Conservation (phyloP, 2,329 filamentous ascomycete genomes). For the Cladosporium sp. region DNA sequence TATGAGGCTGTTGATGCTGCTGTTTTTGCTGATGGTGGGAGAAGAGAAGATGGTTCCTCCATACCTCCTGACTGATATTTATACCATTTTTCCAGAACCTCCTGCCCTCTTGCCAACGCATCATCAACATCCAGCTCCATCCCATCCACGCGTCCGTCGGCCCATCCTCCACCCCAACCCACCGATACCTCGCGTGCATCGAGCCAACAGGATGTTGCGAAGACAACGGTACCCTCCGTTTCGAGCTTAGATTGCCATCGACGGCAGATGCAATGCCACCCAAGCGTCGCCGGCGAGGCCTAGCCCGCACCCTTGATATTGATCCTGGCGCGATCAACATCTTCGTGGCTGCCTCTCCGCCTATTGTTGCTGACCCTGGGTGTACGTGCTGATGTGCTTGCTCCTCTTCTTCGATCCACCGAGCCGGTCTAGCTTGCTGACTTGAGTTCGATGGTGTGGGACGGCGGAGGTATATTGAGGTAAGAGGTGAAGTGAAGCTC, state of each 20-base stretch:
- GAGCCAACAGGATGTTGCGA: constrained; percentile 19
- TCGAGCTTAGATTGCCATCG: constrained; percentile 26
- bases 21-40: constrained; percentile 14
- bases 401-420: constrained; percentile 19
- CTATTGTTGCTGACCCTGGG: constrained; percentile 42
- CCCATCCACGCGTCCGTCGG: constrained; percentile 11
- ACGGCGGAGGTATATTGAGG: constrained; percentile 18
- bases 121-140: constrained; percentile 13
- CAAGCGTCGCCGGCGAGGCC: constrained; percentile 43
- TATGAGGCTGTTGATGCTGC: not conserved
- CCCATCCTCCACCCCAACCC: constrained; percentile 10
- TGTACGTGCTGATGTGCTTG: constrained; percentile 40
- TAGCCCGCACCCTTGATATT: constrained; percentile 45
- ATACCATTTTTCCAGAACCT: constrained; percentile 29
- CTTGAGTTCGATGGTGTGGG: constrained; percentile 24
- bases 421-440: constrained; percentile 24
- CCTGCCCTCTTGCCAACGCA: constrained; percentile 21
- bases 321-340: constrained; percentile 36
- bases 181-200: constrained; percentile 19
- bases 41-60: constrained; percentile 16
- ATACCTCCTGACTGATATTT: constrained; percentile 29
- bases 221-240: constrained; percentile 26
- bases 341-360: constrained; percentile 48
- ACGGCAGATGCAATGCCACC: constrained; percentile 47
- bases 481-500: constrained; percentile 18